Percentiles rank a stretch among this genome's conserved stretches.
phyloP scores from a whole-genome alignment of 164 flowering plant genomes.

The Kalanchoe fedtschenkoi region DNA sequence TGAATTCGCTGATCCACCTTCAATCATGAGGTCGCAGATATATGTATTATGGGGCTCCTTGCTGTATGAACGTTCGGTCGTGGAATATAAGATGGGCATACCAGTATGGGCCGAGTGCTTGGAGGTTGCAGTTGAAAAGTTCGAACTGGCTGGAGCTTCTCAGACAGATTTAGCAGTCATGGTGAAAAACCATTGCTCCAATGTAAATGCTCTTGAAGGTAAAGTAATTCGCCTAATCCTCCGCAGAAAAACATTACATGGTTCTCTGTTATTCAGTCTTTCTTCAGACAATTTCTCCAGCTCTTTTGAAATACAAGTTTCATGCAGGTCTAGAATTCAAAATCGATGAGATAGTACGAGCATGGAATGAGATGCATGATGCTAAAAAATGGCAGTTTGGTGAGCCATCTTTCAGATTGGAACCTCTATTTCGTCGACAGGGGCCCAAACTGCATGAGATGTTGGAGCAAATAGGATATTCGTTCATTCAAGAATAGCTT shows the following conservation, averaged over 20 bases:
- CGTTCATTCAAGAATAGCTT: slow-evolving; percentile 7
- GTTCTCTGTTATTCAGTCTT: too few relatives aligned
- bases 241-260: too few relatives aligned
- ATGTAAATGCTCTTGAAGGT: slow-evolving; percentile 56
- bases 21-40: slow-evolving; percentile 61
- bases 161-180: slow-evolving; percentile 75
- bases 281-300: not conserved
- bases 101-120: slow-evolving; percentile 76
- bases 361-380: slow-evolving; percentile 91
- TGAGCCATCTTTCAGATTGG: slow-evolving; percentile 65
- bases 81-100: slow-evolving; percentile 68
- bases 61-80: slow-evolving; percentile 77
- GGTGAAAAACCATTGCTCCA: slow-evolving; percentile 77
- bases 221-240: too few relatives aligned
- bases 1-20: slow-evolving; percentile 52
- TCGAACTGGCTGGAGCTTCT: slow-evolving; percentile 84
- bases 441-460: slow-evolving; percentile 45
- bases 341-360: slow-evolving; percentile 79
- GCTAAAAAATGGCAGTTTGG: slow-evolving; percentile 63
- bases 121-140: slow-evolving; percentile 68
- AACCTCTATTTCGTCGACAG: slow-evolving; percentile 62
- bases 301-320: not conserved
- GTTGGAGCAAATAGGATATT: slow-evolving; percentile 37
- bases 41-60: slow-evolving; percentile 75
- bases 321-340: slow-evolving; percentile 63